Evolutionary conservation across 371 early-diverging fungal species (phyloP).

Genomic region (Mucor mucedo): DNA sequence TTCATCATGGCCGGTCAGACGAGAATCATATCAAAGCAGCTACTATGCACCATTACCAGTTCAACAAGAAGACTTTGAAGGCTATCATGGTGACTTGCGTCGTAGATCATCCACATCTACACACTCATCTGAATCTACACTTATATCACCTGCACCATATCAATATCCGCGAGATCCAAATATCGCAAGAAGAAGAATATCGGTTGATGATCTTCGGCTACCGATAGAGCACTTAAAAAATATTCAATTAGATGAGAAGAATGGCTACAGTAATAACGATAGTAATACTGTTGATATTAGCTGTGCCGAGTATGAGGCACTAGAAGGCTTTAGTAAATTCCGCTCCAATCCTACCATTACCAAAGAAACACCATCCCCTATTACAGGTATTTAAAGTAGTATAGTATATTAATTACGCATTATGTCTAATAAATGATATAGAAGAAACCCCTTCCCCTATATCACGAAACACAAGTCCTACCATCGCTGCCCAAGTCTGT

Average conservation of each 20-base stretch:
- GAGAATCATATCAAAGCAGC: constrained; percentile 5
- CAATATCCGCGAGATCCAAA: constrained; percentile 5
- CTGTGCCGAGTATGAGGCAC: constrained; percentile 49
- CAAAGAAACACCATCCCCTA: background rate
- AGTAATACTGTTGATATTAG: constrained; percentile 38
- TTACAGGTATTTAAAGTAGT: background rate
- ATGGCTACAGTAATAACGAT: background rate
- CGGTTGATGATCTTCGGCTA: constrained; percentile 29
- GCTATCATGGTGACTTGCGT: background rate
- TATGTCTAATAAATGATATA: background rate
- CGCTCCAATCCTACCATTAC: constrained; percentile 17
- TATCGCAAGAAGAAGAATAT: constrained; percentile 24
- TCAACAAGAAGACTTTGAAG: background rate
- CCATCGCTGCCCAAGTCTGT: constrained; percentile 38
- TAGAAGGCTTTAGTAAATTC: constrained; percentile 49
- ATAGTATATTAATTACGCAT: background rate
- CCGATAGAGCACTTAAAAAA: constrained; percentile 27
- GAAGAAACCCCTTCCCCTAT: constrained; percentile 16
- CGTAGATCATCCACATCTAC: constrained; percentile 26
- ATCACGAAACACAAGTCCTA: constrained; percentile 21
- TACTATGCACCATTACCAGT: constrained; percentile 1
- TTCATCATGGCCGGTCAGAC: constrained; percentile 27
- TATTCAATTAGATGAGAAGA: constrained; percentile 17
- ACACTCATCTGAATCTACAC: constrained; percentile 14
- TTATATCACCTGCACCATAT: constrained; percentile 8